Percentiles rank a stretch among this genome's conserved stretches.
Evolutionary conservation across 2,329 filamentous ascomycete genomes (phyloP).

Genomic region (Sporothrix pseudoabietina): DNA sequence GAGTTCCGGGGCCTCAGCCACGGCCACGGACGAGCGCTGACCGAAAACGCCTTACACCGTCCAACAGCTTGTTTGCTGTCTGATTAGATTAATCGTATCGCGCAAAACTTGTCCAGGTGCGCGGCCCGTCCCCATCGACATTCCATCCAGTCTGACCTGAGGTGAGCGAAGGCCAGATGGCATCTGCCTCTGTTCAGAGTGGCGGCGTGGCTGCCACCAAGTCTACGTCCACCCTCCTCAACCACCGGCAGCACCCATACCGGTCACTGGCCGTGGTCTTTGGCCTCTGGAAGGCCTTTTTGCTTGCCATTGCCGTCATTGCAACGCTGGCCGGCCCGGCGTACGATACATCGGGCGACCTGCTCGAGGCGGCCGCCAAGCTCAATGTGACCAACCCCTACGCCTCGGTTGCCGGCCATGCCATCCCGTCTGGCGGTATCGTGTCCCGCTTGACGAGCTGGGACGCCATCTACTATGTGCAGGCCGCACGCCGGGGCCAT

Average conservation of each 20-base stretch:
- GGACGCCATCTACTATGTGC: conserved; percentile 79
- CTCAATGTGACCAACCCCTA: conserved; percentile 37
- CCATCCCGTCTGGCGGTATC: conserved; percentile 40
- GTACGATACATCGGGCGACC: conserved; percentile 74
- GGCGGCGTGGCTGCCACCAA: background rate
- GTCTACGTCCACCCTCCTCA: background rate
- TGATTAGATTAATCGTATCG: background rate
- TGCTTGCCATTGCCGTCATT: conserved; percentile 62
- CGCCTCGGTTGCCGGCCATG: conserved; percentile 32
- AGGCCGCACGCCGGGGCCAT: conserved; percentile 64
- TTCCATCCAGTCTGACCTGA: background rate
- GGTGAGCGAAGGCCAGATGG: background rate
- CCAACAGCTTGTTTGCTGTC: background rate
- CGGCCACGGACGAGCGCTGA: background rate
- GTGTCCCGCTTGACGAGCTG: conserved; percentile 68
- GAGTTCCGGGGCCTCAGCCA: background rate
- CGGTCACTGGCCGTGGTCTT: conserved; percentile 46
- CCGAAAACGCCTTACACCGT: background rate
- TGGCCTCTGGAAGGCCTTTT: conserved; percentile 64
- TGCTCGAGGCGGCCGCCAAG: conserved; percentile 43
- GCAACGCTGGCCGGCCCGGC: conserved; percentile 56
- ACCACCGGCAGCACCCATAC: conserved; percentile 27
- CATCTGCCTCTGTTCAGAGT: background rate
- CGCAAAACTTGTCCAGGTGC: conserved; percentile 2
- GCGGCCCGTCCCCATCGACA: background rate